These are phyloP conservation scores for Bertia moriformis DNA, from an alignment of 2,329 filamentous ascomycete species.

Conservation along the genomic window DNA sequence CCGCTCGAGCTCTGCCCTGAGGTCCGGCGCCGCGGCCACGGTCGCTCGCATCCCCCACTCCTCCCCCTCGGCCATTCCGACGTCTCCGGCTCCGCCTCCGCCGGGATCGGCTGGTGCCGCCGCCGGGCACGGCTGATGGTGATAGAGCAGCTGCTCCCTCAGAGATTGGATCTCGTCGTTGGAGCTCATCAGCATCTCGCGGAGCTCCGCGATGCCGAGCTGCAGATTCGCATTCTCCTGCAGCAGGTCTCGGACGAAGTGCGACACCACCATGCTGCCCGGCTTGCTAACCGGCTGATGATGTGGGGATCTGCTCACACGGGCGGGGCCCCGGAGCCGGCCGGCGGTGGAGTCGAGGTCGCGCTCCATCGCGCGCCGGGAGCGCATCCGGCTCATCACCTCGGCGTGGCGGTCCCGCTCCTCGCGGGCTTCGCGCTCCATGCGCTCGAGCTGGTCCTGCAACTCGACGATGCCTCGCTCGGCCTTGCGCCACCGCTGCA, in stretches of 20 bases:
- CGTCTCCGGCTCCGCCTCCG: conserved; percentile 6
- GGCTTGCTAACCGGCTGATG: conserved; percentile 44
- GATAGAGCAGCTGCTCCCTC: conserved; percentile 65
- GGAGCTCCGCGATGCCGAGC: conserved; percentile 75
- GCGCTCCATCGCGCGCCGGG: conserved; percentile 66
- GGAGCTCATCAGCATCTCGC: conserved; percentile 78
- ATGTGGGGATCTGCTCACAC: no score
- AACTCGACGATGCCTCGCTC: conserved; percentile 66
- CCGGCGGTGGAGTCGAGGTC: conserved; percentile 69
- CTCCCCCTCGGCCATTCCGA: no score
- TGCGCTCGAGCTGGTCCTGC: conserved; percentile 74
- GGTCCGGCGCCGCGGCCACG: conserved; percentile 31
- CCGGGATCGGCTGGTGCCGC: conserved; percentile 11
- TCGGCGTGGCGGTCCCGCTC: conserved; percentile 73
- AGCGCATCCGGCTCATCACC: conserved; percentile 69
- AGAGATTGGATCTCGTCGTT: conserved; percentile 87
- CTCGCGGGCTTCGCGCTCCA: conserved; percentile 69
- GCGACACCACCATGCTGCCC: conserved; percentile 65
- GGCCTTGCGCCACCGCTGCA: conserved; percentile 73
- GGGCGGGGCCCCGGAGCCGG: conserved; percentile 68
- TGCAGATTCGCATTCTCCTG: conserved; percentile 92
- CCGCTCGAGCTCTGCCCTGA: conserved; percentile 59
- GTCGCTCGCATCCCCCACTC: no score
- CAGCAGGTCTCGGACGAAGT: conserved; percentile 89
- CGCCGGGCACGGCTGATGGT: conserved; percentile 55